A percentile compares a stretch with the other conserved stretches of the same genome.
phyloP scores from a whole-genome alignment of 176 grass and related monocot genomes.

The Microstegium vimineum region DNA sequence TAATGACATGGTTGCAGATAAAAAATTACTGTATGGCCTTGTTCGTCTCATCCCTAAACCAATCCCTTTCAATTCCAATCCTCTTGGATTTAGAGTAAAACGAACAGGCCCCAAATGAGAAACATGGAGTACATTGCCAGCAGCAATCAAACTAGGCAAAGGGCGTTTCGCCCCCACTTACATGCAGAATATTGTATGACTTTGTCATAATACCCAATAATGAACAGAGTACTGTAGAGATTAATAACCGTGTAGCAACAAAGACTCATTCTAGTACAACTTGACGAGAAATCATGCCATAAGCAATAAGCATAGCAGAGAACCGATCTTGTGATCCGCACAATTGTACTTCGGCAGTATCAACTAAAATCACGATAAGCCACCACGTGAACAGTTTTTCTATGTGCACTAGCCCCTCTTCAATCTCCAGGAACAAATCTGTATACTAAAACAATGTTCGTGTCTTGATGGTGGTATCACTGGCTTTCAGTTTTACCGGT shows the following conservation, averaged over 20 bases:
- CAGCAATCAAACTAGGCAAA: not conserved
- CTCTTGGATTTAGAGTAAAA: too few species aligned
- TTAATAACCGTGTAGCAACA: not conserved
- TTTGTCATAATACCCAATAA: not conserved
- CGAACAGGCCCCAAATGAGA: too few species aligned
- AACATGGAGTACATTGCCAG: not conserved
- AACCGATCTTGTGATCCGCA: not conserved
- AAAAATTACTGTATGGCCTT: too few species aligned
- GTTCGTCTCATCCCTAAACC: too few species aligned
- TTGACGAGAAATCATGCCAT: not conserved
- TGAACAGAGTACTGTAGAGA: slow-evolving; percentile 7
- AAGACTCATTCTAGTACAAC: not conserved
- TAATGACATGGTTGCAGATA: not conserved
- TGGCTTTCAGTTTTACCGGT: slow-evolving; percentile 38
- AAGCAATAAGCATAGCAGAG: not conserved
- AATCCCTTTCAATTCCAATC: too few species aligned
- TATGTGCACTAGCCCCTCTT: slow-evolving; percentile 33
- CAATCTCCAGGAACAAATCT: slow-evolving; percentile 22
- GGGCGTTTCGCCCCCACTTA: not conserved
- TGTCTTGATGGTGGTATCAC: slow-evolving; percentile 19
- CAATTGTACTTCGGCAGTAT: slow-evolving; percentile 3
- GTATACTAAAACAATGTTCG: slow-evolving; percentile 25
- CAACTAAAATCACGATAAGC: slow-evolving; percentile 28
- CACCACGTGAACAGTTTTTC: slow-evolving; percentile 18
- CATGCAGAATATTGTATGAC: not conserved